Base-by-base conservation (phyloP, 1,284 basidiomycete genomes). In the Coniferiporia sulphurascens region DNA sequence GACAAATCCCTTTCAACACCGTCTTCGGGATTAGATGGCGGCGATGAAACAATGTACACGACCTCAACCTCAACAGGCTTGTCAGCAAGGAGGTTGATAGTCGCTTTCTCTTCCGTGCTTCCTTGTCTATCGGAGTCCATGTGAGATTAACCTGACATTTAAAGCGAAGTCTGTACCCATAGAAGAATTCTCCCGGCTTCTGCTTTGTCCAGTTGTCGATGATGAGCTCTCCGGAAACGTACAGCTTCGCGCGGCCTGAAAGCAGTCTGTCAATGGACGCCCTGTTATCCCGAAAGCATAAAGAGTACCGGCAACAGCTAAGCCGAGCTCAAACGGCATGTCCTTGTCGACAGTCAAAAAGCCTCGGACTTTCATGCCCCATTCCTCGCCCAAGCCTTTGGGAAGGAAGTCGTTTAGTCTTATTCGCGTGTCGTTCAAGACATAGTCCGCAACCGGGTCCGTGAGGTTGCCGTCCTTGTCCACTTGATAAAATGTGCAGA, bases 141-240 rank as follows among this genome's bases (percentile, higher is more conserved):
- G 46, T 12, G 3, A 51, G 27, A 34, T 9, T 12, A 35, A 27
- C 7, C 3, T 36, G 15, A 27, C 10, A 8, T 6, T 32, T 36
- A 52, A 48, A 21, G n/a, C 58, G 50, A 58, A 45, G 34, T 6
- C 68, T 79, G 55, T 63, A 82, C 77, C 84, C 85, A 64, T 86
- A 87, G 72, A 85, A 86, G 71, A 86, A 86, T 56, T 83, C 82
- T 0, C 84, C 84, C 0, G 84, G 83, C 4, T 80, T 81, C 69
- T 86, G 84, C 61, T 79, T 79, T 13, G 82, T 84, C 80, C 84
- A 86, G 66, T 89, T 88, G 68, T 90, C 86, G 55, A 89, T 81
- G 3, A 79, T 73, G 58, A 87, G 68, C 65, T 82, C 69, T 13
- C 77, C 82, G 63, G 89, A 71, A n/a, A 90, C 71, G 72, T 76